A percentile compares a stretch with the other conserved stretches of the same genome.
Evolutionary conservation across 352 stramenopile species (phyloP).

Genomic region (Pythium aphanidermatum): DNA sequence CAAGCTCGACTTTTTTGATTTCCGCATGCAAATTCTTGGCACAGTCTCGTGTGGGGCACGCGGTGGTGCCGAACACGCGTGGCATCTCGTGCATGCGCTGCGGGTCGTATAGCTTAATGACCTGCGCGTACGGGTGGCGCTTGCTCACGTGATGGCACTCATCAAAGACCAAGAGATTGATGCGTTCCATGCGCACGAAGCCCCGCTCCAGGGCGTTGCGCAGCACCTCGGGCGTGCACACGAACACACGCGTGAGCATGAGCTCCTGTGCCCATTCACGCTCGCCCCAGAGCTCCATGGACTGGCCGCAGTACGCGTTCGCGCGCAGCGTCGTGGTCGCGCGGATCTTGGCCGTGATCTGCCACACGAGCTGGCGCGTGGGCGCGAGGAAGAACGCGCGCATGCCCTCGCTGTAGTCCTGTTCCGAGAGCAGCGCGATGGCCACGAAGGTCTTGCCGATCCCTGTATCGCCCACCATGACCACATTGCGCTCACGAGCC

Average conservation of each 20-base stretch:
- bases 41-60: slow-evolving; percentile 48
- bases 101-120: slow-evolving; percentile 81
- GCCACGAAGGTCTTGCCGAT: slow-evolving; percentile 85
- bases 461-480: slow-evolving; percentile 78
- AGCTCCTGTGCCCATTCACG: slow-evolving; percentile 57
- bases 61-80: slow-evolving; percentile 83
- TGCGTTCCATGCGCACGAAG: slow-evolving; percentile 66
- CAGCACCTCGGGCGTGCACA: slow-evolving; percentile 85
- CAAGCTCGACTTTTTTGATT: slow-evolving; percentile 63
- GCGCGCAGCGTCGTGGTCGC: slow-evolving; percentile 52
- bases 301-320: slow-evolving; percentile 42
- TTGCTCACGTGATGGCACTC: slow-evolving; percentile 89
- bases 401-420: slow-evolving; percentile 56
- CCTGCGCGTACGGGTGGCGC: slow-evolving; percentile 84
- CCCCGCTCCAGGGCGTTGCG: slow-evolving; percentile 80
- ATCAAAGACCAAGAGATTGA: slow-evolving; percentile 88
- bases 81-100: slow-evolving; percentile 24
- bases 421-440: slow-evolving; percentile 65
- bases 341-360: slow-evolving; percentile 73
- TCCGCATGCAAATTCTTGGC: slow-evolving; percentile 60
- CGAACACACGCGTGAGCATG: slow-evolving; percentile 55
- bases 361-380: slow-evolving; percentile 73
- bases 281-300: slow-evolving; percentile 56
- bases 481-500: slow-evolving; percentile 66
- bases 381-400: slow-evolving; percentile 80